Conservation (phyloP, 208 protist genomes). For the Leishmania mexicana region DNA sequence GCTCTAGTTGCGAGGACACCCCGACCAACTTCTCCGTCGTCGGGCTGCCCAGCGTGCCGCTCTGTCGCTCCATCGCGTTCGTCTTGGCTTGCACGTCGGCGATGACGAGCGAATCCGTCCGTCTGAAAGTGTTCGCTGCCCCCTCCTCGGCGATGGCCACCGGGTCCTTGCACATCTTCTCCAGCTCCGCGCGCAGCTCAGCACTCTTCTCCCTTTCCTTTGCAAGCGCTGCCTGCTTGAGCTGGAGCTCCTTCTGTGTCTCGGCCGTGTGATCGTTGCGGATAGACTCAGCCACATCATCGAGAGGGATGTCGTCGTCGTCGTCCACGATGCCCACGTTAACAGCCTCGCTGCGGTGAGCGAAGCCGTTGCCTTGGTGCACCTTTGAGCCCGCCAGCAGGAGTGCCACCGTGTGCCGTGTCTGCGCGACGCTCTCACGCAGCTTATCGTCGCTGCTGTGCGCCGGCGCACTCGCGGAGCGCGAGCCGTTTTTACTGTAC, state of each 20-base stretch:
- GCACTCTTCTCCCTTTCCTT: conserved; percentile 13
- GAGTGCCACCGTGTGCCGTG: conserved; percentile 36
- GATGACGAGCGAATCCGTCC: not conserved
- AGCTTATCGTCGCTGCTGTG: conserved; percentile 24
- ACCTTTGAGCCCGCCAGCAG: conserved; percentile 28
- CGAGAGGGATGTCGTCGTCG: conserved; percentile 27
- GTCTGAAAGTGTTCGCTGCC: not conserved
- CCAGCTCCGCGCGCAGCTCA: conserved; percentile 19
- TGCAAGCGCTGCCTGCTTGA: conserved; percentile 20
- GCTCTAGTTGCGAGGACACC: conserved; percentile 10
- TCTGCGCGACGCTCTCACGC: conserved; percentile 45
- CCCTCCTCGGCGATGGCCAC: conserved; percentile 16
- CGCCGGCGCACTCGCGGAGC: not conserved
- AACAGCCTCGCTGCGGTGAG: not conserved
- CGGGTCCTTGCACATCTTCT: conserved; percentile 8
- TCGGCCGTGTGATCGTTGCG: conserved; percentile 30
- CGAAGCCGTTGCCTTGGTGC: not conserved
- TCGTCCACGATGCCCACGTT: conserved; percentile 13
- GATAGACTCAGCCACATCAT: conserved; percentile 42
- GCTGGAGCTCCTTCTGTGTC: conserved; percentile 7
- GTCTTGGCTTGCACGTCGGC: not conserved
- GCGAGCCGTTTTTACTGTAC: not conserved
- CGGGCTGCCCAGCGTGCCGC: conserved; percentile 14
- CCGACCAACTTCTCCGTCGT: conserved; percentile 11
- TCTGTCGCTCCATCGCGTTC: conserved; percentile 6